Evolutionary conservation across 331 rosid genomes (phyloP).

Genomic region (Dryas integrifolia): DNA sequence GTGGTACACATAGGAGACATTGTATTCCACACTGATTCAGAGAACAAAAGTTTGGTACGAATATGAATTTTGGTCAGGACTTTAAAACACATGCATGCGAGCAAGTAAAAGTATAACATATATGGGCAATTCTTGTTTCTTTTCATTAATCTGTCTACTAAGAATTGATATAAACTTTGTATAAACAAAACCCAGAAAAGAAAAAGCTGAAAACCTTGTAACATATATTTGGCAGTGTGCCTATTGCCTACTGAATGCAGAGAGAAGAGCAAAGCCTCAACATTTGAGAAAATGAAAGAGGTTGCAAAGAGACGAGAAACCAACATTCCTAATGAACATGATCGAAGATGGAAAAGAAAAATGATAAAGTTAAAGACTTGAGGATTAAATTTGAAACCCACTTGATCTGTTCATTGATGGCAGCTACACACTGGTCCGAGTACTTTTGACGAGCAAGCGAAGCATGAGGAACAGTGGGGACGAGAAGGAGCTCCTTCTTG

Average conservation of each 20-base stretch:
- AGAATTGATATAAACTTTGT: neutral
- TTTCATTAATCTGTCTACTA: neutral
- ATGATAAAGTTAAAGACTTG: neutral
- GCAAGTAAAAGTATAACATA: neutral
- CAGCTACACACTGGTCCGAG: constrained; percentile 20
- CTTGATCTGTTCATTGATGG: constrained; percentile 48
- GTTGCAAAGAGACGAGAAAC: too few relatives aligned
- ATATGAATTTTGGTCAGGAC: neutral
- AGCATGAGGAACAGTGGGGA: constrained; percentile 27
- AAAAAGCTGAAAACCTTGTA: neutral
- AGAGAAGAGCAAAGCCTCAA: too few relatives aligned
- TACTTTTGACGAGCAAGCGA: constrained; percentile 47
- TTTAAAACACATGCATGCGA: neutral
- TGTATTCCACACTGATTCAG: constrained; percentile 43
- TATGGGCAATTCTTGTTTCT: neutral
- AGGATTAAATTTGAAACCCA: constrained; percentile 7
- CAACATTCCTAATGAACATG: neutral
- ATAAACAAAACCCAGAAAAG: neutral
- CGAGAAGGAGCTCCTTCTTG: constrained; percentile 39
- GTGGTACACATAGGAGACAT: constrained; percentile 47
- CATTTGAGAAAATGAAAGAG: neutral
- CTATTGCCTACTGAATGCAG: too few relatives aligned
- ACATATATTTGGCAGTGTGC: neutral
- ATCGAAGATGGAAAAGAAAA: neutral
- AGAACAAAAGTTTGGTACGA: neutral